Evolutionary conservation across 495 filamentous ascomycete genomes (phyloP), one percentile per base, ranked within the genome.

Genomic region (Endocarpon pusillum): DNA sequence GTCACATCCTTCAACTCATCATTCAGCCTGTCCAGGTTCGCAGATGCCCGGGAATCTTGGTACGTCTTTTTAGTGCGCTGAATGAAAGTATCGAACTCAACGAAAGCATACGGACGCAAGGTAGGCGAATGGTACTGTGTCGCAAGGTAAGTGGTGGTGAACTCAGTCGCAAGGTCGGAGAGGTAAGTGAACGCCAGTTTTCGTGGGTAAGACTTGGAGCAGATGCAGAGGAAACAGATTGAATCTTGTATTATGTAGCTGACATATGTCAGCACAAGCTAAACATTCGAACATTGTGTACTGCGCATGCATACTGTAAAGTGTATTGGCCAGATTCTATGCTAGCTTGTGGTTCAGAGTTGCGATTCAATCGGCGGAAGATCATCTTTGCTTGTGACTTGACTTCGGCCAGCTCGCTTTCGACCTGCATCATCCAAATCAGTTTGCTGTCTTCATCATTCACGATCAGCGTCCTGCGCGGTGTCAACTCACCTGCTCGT

Each of bases 161-260:
- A 99, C 61, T 99, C 89, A 46, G 71, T 68, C 30, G 75, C 68
- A 33, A 96, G 69, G 62, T 99, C 89, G 33, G 77, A 75, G 22
- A 99, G 85, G 70, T 96, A 99, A 33, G 91, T 96, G 60, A 96
- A 94, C 44, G 89, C 89, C 19, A 99, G 78, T 54, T 99, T 96
- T 48, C 91, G 87, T 25, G 89, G 91, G 62, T 94, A 99, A 19
- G 82, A 81, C 28, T 71, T 67, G 53, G 94, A 86, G 64, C 78
- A 81, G 50, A 99, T 86, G 59, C 79, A 83, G 39, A 94, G 64
- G 65, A 87, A 99, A 62, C 81, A 75, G 46, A 96, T 61, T 40
- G 79, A 72, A 43, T 74, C 62, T 42, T 76, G 54, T 58, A 96
- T 82, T 23, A 82, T 57, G 66, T 97, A 97, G 64, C 83, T 36